Percentiles rank a stretch among this genome's conserved stretches.
Conservation (phyloP, 352 stramenopile species). For the Globisporangium okanoganense region DNA sequence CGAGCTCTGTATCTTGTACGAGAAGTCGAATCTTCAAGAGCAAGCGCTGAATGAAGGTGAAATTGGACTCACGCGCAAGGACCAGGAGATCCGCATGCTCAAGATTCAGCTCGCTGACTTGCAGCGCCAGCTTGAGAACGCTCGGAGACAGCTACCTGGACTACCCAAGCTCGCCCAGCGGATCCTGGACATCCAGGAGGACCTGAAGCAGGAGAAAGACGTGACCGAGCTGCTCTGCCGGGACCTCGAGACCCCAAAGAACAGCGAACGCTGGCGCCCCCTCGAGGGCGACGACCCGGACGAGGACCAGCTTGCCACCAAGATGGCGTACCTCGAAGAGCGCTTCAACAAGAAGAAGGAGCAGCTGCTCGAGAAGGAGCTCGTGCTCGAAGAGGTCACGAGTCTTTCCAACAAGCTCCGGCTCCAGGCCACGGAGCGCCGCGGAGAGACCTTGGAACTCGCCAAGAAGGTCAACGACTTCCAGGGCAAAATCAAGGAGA, state of each 20-base stretch:
- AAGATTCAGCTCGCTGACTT: conserved; percentile 70
- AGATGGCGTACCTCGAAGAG: conserved; percentile 82
- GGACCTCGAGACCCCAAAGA: conserved; percentile 90
- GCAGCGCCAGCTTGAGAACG: conserved; percentile 70
- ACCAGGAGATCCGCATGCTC: conserved; percentile 82
- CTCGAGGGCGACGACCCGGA: conserved; percentile 89
- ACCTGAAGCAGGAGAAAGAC: conserved; percentile 82
- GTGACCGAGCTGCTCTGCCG: conserved; percentile 87
- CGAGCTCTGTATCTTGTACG: conserved; percentile 94
- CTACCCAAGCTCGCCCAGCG: conserved; percentile 77
- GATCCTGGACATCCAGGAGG: conserved; percentile 74
- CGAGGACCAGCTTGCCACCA: conserved; percentile 82
- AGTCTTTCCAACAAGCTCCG: conserved; percentile 84
- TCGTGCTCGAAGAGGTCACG: conserved; percentile 93
- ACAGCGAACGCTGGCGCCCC: conserved; percentile 82
- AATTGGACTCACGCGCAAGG: conserved; percentile 69
- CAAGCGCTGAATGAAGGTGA: conserved; percentile 80
- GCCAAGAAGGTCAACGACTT: conserved; percentile 90
- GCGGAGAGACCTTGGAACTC: conserved; percentile 76
- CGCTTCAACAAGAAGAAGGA: conserved; percentile 91
- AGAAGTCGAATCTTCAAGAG: conserved; percentile 90
- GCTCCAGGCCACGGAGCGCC: conserved; percentile 64
- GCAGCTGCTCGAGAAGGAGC: conserved; percentile 91
- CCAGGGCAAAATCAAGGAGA: conserved; percentile 87
- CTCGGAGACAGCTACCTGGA: conserved; percentile 65